Percentiles rank a stretch among this genome's conserved stretches.
Evolutionary conservation across 805 yeast genomes (phyloP).

Genomic region (Myxozyma udenii): DNA sequence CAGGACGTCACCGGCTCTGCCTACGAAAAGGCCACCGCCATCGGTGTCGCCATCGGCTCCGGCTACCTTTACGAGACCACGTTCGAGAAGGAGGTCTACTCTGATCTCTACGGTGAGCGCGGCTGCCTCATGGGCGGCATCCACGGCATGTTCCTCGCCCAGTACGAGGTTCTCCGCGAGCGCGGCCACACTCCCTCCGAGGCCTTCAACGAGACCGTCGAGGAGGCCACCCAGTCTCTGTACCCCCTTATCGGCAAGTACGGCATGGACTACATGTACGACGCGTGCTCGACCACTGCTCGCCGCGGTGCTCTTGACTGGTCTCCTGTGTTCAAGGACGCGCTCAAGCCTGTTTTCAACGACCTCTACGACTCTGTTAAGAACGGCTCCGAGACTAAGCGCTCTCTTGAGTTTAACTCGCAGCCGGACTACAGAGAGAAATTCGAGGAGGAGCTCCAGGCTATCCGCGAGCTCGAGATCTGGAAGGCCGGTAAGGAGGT

Average conservation of each 20-base stretch:
- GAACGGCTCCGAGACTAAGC: conserved; percentile 95
- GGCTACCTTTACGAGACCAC: conserved; percentile 99
- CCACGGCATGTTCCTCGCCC: conserved; percentile 99
- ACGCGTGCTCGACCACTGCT: conserved; percentile 99
- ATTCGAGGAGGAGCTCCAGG: conserved; percentile 88
- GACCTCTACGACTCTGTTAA: conserved; percentile 92
- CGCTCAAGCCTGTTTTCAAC: conserved; percentile 96
- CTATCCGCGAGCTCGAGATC: conserved; percentile 97
- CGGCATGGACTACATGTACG: conserved; percentile 99
- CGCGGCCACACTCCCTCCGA: conserved; percentile 99
- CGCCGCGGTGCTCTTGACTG: conserved; percentile 99
- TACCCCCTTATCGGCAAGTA: conserved; percentile 98
- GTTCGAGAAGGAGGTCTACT: conserved; percentile 97
- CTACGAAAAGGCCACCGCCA: conserved; percentile 97
- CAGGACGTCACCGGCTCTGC: conserved; percentile 99
- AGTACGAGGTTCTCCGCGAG: conserved; percentile 99
- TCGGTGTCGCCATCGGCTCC: conserved; percentile 98
- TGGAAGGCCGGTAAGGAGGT: conserved; percentile 99
- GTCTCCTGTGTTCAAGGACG: conserved; percentile 99
- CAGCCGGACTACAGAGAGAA: conserved; percentile 96
- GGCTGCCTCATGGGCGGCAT: conserved; percentile 77
- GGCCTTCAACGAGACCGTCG: conserved; percentile 99
- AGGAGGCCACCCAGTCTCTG: conserved; percentile 98
- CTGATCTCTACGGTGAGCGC: conserved; percentile 99
- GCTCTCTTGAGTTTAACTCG: conserved; percentile 98